Evolutionary conservation across 2,329 filamentous ascomycete species (phyloP).

Genomic region (Colletotrichum brevisporum): DNA sequence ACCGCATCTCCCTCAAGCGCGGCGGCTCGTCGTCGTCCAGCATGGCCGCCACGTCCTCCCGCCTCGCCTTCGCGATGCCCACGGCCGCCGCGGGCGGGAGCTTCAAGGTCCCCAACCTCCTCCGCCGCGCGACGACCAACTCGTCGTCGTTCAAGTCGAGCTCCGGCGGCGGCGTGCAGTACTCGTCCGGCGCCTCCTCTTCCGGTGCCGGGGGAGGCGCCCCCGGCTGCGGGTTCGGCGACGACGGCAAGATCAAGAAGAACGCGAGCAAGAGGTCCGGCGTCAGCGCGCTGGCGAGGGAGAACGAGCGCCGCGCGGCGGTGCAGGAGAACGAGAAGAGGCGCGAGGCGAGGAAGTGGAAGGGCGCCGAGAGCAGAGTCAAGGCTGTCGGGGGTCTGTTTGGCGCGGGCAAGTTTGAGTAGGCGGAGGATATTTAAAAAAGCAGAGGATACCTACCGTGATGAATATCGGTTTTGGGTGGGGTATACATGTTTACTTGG

Average conservation of each 20-base stretch:
- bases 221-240: conserved; percentile 50
- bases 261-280: conserved; percentile 72
- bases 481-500: not conserved
- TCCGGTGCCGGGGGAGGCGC: conserved; percentile 14
- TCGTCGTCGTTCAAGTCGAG: conserved; percentile 61
- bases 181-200: not conserved
- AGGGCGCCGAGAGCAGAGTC: conserved; percentile 69
- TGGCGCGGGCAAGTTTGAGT: conserved; percentile 69
- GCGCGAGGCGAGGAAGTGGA: conserved; percentile 70
- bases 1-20: conserved; percentile 81
- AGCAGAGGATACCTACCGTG: not conserved
- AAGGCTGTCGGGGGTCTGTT: conserved; percentile 72
- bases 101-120: conserved; percentile 79
- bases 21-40: conserved; percentile 54
- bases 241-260: conserved; percentile 71
- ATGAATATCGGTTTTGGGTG: conserved; percentile 4
- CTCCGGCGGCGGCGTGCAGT: conserved; percentile 35
- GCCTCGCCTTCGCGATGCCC: conserved; percentile 68
- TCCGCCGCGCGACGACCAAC: conserved; percentile 81
- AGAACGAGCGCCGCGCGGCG: conserved; percentile 69
- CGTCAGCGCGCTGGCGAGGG: conserved; percentile 72
- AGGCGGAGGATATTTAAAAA: too few relatives aligned
- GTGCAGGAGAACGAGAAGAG: conserved; percentile 70
- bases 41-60: conserved; percentile 49
- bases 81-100: conserved; percentile 54